Evolutionary conservation across 2,329 filamentous ascomycete genomes (phyloP).

Genomic region (Nemania serpens): DNA sequence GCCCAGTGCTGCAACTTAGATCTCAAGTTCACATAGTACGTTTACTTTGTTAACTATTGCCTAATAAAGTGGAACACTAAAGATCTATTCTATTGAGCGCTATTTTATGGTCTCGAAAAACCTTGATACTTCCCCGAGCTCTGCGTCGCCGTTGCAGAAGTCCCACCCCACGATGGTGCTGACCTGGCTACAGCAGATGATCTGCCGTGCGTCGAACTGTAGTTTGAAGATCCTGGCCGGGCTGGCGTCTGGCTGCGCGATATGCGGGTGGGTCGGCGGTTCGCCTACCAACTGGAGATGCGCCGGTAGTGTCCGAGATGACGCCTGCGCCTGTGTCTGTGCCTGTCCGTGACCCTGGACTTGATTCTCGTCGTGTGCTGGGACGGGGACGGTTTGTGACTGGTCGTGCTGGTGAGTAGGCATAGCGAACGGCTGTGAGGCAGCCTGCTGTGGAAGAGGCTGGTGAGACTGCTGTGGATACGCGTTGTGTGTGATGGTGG

Average conservation of each 20-base stretch:
- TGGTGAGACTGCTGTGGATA: slow-evolving; percentile 18
- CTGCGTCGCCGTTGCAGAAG: slow-evolving; percentile 84
- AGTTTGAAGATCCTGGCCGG: slow-evolving; percentile 84
- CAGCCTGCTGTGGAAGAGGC: slow-evolving; percentile 1
- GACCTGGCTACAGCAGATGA: slow-evolving; percentile 93
- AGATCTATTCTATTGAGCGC: background rate
- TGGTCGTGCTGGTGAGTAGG: slow-evolving; percentile 9
- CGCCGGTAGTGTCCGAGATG: background rate
- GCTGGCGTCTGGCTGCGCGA: slow-evolving; percentile 51
- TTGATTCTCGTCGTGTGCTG: slow-evolving; percentile 17
- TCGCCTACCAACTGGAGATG: slow-evolving; percentile 36
- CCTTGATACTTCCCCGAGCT: slow-evolving; percentile 75
- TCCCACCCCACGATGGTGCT: slow-evolving; percentile 96
- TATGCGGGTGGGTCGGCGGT: slow-evolving; percentile 48
- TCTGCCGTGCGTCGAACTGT: slow-evolving; percentile 90
- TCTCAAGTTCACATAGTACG: too few species aligned
- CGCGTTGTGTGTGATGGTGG: slow-evolving; percentile 12
- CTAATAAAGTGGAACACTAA: background rate
- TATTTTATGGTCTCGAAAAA: slow-evolving; percentile 74
- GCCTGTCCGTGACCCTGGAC: slow-evolving; percentile 19
- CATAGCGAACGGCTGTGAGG: slow-evolving; percentile 6
- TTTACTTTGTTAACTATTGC: too few species aligned
- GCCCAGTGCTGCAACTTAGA: too few species aligned
- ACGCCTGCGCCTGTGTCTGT: slow-evolving; percentile 24
- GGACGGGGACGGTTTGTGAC: background rate